Percentiles rank a stretch among this genome's conserved stretches.
phyloP scores from a whole-genome alignment of 331 rosid genomes.

The Stylosanthes scabra region DNA sequence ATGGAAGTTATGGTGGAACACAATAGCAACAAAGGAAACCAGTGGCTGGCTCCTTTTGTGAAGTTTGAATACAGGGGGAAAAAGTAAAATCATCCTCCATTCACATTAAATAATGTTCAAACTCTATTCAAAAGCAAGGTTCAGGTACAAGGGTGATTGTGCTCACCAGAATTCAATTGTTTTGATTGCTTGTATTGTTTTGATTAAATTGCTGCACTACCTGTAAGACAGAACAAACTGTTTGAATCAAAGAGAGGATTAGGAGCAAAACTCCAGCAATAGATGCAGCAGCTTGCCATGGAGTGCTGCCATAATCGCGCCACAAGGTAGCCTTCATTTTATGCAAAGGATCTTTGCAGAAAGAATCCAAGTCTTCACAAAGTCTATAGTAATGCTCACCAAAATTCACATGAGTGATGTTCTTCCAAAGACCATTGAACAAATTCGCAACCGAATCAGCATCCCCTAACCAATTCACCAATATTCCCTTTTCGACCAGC shows the following conservation, averaged over 20 bases:
- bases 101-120: no score
- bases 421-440: constrained; percentile 22
- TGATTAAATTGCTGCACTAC: neutral
- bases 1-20: neutral
- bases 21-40: no score
- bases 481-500: constrained; percentile 7
- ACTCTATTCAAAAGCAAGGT: neutral
- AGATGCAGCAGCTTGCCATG: constrained; percentile 44
- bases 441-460: constrained; percentile 24
- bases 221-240: constrained; percentile 42
- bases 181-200: no score
- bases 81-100: no score
- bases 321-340: neutral
- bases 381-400: neutral
- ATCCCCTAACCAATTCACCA: constrained; percentile 28
- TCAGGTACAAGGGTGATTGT: neutral
- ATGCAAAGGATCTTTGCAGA: constrained; percentile 5
- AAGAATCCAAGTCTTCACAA: constrained; percentile 16
- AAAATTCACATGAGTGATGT: neutral
- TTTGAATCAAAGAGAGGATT: constrained; percentile 27
- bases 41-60: no score
- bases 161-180: neutral
- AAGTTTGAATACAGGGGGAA: no score
- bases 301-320: constrained; percentile 35
- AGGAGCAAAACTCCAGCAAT: constrained; percentile 36